Evolutionary conservation across 2,329 filamentous ascomycete genomes (phyloP).

Genomic region (Trichoderma sp.): DNA sequence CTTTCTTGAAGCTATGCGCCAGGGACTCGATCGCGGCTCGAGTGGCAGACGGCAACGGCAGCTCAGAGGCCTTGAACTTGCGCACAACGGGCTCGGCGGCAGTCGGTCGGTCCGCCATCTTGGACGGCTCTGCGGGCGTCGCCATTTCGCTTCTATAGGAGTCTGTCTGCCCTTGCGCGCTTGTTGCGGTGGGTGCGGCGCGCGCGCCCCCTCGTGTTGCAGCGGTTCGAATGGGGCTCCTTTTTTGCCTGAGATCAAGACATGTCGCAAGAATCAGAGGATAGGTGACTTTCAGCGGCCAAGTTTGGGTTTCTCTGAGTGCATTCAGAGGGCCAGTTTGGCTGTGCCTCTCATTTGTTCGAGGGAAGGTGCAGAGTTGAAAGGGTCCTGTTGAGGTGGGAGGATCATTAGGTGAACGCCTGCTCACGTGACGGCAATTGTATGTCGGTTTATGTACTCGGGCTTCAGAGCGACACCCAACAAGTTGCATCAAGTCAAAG

Average conservation of each 20-base stretch:
- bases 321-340: background rate
- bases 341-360: background rate
- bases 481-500: background rate
- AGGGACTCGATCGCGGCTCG: conserved; percentile 73
- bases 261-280: conserved; percentile 8
- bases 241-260: conserved; percentile 4
- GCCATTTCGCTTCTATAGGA: conserved; percentile 32
- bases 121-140: conserved; percentile 34
- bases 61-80: conserved; percentile 72
- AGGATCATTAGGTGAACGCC: conserved; percentile 27
- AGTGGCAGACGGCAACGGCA: conserved; percentile 73
- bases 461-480: background rate
- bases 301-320: background rate
- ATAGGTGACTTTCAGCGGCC: background rate
- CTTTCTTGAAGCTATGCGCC: conserved; percentile 83
- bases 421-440: conserved; percentile 25
- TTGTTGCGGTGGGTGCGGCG: conserved; percentile 8
- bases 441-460: background rate
- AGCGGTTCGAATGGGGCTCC: background rate
- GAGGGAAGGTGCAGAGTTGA: background rate
- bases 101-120: conserved; percentile 30
- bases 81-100: conserved; percentile 32
- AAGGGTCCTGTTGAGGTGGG: background rate
- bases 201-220: conserved; percentile 21
- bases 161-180: conserved; percentile 6